Conservation (phyloP, 305 asterid species). For the Fraxinus albicans region DNA sequence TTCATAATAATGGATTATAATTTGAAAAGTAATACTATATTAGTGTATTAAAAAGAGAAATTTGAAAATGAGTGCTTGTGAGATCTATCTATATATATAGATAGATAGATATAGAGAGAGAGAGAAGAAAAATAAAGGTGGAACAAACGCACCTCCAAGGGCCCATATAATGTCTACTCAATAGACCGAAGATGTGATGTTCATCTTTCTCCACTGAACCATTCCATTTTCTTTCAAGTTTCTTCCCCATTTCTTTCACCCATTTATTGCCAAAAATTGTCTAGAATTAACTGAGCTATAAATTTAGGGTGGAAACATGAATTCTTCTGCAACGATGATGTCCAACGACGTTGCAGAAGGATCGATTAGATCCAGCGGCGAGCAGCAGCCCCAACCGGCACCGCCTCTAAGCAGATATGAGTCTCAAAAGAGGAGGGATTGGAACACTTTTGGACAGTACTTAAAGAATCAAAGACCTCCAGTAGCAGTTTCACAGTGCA, state of each 20-base stretch:
- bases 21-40: constrained; percentile 6
- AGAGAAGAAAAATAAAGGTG: constrained; percentile 33
- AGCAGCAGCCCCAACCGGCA: constrained; percentile 22
- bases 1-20: constrained; percentile 12
- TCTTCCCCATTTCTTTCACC: constrained; percentile 27
- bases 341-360: constrained; percentile 36
- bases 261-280: constrained; percentile 16
- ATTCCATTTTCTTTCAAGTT: constrained; percentile 21
- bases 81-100: constrained; percentile 7
- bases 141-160: constrained; percentile 42
- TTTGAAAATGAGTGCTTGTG: constrained; percentile 49
- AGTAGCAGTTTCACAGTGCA: constrained; percentile 59
- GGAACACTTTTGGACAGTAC: constrained; percentile 92
- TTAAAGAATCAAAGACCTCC: constrained; percentile 75
- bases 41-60: constrained; percentile 37
- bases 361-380: constrained; percentile 39
- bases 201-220: constrained; percentile 45
- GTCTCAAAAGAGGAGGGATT: constrained; percentile 77
- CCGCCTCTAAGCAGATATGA: constrained; percentile 72
- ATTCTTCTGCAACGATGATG: constrained; percentile 35
- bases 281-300: not conserved
- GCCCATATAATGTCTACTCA: constrained; percentile 71
- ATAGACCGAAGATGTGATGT: constrained; percentile 52
- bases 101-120: constrained; percentile 5
- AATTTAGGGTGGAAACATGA: constrained; percentile 24